A percentile compares a stretch with the other conserved stretches of the same genome.
phyloP scores from a whole-genome alignment of 2,329 filamentous ascomycete genomes.

The Metarhizium brunneum region DNA sequence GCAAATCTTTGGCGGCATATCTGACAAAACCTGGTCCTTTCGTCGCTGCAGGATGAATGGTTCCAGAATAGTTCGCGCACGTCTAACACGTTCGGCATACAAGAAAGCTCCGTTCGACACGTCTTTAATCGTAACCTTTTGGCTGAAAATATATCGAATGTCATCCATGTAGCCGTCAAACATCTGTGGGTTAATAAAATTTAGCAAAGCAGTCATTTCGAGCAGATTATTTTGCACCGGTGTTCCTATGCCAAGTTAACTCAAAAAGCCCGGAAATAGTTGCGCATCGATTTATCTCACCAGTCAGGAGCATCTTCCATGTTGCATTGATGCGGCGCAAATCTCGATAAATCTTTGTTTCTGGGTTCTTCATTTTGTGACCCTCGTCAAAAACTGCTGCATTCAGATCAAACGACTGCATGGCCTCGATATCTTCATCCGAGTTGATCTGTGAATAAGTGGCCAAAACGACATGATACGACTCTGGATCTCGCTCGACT shows the following conservation, averaged over 20 bases:
- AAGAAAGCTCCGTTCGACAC: constrained; percentile 73
- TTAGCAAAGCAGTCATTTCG: constrained; percentile 81
- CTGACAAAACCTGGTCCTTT: constrained; percentile 82
- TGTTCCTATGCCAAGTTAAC: constrained; percentile 54
- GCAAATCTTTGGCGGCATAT: constrained; percentile 72
- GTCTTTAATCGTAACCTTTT: constrained; percentile 78
- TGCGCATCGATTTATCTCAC: constrained; percentile 11
- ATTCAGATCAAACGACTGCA: constrained; percentile 39
- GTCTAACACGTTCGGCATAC: constrained; percentile 75
- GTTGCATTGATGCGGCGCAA: constrained; percentile 66
- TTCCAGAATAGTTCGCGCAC: constrained; percentile 84
- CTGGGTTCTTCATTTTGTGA: constrained; percentile 83
- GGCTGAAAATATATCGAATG: constrained; percentile 80
- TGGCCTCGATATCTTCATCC: constrained; percentile 38
- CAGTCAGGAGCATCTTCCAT: constrained; percentile 72
- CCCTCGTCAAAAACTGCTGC: constrained; percentile 83
- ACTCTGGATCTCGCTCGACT: constrained; percentile 52
- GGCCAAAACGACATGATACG: constrained; percentile 54
- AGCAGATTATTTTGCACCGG: constrained; percentile 91
- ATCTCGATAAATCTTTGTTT: constrained; percentile 71
- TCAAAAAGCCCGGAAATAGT: background rate
- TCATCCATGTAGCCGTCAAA: constrained; percentile 71
- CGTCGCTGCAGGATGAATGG: constrained; percentile 91
- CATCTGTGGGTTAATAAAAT: constrained; percentile 84
- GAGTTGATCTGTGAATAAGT: constrained; percentile 51